Percentiles rank a stretch among this genome's conserved stretches.
These are phyloP conservation scores for Trichophyton simii DNA, from an alignment of 2,329 filamentous ascomycete genomes.

Conservation along the genomic window DNA sequence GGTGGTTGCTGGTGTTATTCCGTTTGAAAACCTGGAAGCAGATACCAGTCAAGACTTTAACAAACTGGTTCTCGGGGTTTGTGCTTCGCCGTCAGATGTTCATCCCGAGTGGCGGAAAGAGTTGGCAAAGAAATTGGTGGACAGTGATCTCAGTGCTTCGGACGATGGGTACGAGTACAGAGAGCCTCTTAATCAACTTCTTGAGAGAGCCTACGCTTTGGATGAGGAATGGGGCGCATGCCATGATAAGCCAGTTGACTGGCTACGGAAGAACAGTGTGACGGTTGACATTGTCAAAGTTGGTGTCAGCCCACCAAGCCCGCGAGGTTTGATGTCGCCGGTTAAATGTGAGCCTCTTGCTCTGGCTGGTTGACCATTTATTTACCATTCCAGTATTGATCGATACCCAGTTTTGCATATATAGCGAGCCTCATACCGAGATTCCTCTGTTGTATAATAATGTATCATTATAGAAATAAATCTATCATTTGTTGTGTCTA, in stretches of 20 bases:
- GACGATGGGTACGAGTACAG: conserved; percentile 12
- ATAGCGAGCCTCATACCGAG: neutral
- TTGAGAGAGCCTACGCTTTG: conserved; percentile 24
- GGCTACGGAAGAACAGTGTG: conserved; percentile 23
- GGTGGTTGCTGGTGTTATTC: conserved; percentile 10
- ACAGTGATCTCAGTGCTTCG: conserved; percentile 13
- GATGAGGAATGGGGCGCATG: conserved; percentile 22
- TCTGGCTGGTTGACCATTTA: neutral
- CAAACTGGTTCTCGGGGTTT: neutral
- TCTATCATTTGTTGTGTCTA: neutral
- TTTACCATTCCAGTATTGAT: neutral
- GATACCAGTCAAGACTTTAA: neutral
- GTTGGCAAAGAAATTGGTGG: neutral
- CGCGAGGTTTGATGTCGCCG: neutral
- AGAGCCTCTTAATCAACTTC: conserved; percentile 21
- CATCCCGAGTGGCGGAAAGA: neutral
- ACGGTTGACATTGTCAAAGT: conserved; percentile 16
- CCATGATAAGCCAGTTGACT: neutral
- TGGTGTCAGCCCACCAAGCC: conserved; percentile 7
- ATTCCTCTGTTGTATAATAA: neutral
- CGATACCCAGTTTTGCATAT: neutral
- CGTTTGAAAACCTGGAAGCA: neutral
- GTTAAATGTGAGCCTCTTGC: neutral
- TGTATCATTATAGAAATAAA: neutral
- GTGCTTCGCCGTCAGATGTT: neutral